A percentile compares a stretch with the other conserved stretches of the same genome.
phyloP scores from a whole-genome alignment of 176 grass and related monocot genomes.

The Cymbopogon citratus region DNA sequence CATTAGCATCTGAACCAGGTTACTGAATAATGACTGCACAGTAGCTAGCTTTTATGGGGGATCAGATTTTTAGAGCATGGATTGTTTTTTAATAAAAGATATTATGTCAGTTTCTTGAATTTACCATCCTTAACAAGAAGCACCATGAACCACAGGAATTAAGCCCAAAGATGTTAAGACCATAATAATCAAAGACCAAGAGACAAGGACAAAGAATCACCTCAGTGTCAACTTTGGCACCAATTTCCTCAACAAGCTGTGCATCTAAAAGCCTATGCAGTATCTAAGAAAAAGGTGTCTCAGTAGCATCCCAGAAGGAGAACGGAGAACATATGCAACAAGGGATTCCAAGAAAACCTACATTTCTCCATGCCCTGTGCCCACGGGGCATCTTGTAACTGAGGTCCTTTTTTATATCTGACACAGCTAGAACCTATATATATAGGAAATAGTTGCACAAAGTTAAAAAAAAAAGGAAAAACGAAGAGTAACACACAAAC shows the following conservation, averaged over 20 bases:
- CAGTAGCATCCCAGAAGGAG: slow-evolving; percentile 13
- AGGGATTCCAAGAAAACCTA: slow-evolving; percentile 42
- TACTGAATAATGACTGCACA: neutral
- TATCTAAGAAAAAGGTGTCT: slow-evolving; percentile 37
- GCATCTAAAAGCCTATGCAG: slow-evolving; percentile 73
- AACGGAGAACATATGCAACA: neutral
- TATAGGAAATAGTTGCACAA: slow-evolving; percentile 20
- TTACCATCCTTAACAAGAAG: neutral
- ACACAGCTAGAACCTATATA: slow-evolving; percentile 64
- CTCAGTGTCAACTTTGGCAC: slow-evolving; percentile 51
- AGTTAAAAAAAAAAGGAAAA: slow-evolving; percentile 19
- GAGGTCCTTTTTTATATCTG: slow-evolving; percentile 83
- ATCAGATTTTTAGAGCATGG: neutral
- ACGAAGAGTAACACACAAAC: neutral
- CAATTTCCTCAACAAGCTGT: slow-evolving; percentile 72
- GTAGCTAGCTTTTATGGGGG: neutral
- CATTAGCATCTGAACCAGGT: neutral
- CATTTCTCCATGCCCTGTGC: slow-evolving; percentile 86
- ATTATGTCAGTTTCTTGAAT: neutral
- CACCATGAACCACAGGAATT: neutral
- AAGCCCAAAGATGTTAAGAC: neutral
- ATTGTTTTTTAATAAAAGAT: neutral
- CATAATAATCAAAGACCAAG: neutral
- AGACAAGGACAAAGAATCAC: slow-evolving; percentile 20
- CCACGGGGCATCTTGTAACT: slow-evolving; percentile 54